Base-by-base conservation (phyloP, 192 early-diverging fungal species). In the Backusella morwellensis region DNA sequence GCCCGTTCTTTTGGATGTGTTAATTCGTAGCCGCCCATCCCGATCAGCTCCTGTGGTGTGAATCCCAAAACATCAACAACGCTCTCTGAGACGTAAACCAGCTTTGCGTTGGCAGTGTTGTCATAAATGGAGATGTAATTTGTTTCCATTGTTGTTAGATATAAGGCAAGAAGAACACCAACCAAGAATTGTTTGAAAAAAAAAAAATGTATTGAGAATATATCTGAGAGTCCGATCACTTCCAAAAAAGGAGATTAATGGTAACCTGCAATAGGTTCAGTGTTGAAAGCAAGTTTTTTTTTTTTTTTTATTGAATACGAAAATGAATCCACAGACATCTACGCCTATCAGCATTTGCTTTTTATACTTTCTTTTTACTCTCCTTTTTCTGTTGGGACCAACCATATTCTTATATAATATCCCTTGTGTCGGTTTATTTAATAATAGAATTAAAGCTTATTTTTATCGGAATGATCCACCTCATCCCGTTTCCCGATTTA, bases 51-150 rank as follows among this genome's bases (percentile, higher is more conserved):
- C 19, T 86, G 79, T 67, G 81, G 79, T 1, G 77, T 76, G 44
- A 79, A 88, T 9, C 87, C 87, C 4, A 88, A 77, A 32, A 83
- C 78, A 9, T 81, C 72, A 11, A 76, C 75, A 32, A 85, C 77
- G 6, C 81, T 83, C 26, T 81, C 80, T 12, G 85, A 85, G 19
- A 79, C 75, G 76, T 83, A 88, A 7, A 84, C 47, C 54, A 82
- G 80, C 2, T 17, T 70, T n/a, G 54, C 79, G 9, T 72, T 47
- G 8, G 82, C 77, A 0, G 87, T 76, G 44, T 83, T 78, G 59
- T 88, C 87, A 75, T 85, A 86, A 35, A 86, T 85, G 15, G 80
- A 72, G 50, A 87, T 85, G 70, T 76, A 87, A 77, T 81, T 87
- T 66, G 44, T 23, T 19, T 69, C 73, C 73, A 74, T 74, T 36